phyloP scores from a whole-genome alignment of 805 yeast species.

The Teunomyces kruisii region DNA sequence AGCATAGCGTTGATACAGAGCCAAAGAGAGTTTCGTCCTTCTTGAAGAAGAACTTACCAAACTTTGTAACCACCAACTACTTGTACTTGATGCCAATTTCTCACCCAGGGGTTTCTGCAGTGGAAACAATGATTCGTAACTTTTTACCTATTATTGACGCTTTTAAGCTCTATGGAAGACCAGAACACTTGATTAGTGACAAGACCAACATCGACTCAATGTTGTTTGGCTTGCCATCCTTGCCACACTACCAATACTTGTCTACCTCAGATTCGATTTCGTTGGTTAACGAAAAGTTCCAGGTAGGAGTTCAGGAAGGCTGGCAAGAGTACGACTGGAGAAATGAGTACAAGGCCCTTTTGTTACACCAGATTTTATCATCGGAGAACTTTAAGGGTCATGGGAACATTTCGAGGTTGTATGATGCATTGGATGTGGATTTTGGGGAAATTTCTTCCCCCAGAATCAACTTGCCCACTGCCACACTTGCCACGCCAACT shows the following conservation, averaged over 20 bases:
- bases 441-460: conserved; percentile 10
- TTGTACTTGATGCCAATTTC: conserved; percentile 71
- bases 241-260: conserved; percentile 67
- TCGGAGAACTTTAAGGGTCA: conserved; percentile 29
- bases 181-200: conserved; percentile 70
- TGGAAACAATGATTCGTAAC: conserved; percentile 71
- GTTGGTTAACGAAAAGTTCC: conserved; percentile 18
- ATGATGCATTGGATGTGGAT: conserved; percentile 22
- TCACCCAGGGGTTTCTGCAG: conserved; percentile 70
- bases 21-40: conserved; percentile 17
- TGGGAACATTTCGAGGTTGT: conserved; percentile 37
- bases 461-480: conserved; percentile 4
- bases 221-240: conserved; percentile 71
- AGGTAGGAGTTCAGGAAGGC: conserved; percentile 16
- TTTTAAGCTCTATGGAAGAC: conserved; percentile 73
- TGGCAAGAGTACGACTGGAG: conserved; percentile 34
- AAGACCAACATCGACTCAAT: conserved; percentile 64
- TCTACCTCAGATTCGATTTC: conserved; percentile 25
- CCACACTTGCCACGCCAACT: not conserved
- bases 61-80: conserved; percentile 34
- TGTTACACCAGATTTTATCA: conserved; percentile 10
- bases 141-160: conserved; percentile 69
- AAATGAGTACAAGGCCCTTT: conserved; percentile 18
- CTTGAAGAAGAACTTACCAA: conserved; percentile 26
- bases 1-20: not conserved